Conservation (phyloP, 768 basidiomycete species). For the Mycena crocata region DNA sequence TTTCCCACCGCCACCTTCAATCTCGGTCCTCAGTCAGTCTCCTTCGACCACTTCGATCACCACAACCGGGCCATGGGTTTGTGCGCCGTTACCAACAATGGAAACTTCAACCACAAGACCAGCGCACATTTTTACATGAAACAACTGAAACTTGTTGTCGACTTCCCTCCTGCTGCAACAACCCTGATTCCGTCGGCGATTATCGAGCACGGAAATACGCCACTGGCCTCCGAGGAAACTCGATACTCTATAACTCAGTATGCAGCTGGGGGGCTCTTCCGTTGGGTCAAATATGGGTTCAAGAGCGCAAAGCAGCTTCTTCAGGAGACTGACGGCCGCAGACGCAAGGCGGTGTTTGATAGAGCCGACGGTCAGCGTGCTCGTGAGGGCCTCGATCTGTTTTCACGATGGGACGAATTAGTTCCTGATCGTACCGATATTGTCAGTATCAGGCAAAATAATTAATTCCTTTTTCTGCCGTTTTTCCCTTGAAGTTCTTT, state of each 20-base stretch:
- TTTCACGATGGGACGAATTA: neutral
- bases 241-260: no score
- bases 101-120: neutral
- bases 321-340: neutral
- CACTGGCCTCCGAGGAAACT: no score
- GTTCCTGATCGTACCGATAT: neutral
- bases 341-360: neutral
- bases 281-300: no score
- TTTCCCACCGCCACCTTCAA: neutral
- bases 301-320: neutral
- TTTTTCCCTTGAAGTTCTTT: no score
- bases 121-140: neutral
- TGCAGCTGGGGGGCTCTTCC: no score
- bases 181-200: neutral
- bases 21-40: neutral
- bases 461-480: neutral
- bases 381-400: neutral
- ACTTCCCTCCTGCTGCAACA: neutral
- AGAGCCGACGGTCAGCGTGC: neutral
- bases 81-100: neutral
- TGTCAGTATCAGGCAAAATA: neutral
- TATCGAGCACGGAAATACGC: no score
- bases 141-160: neutral
- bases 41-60: neutral
- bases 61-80: neutral